Evolutionary conservation across 805 yeast genomes (phyloP).

Genomic region (Kazachstania psychrophila): DNA sequence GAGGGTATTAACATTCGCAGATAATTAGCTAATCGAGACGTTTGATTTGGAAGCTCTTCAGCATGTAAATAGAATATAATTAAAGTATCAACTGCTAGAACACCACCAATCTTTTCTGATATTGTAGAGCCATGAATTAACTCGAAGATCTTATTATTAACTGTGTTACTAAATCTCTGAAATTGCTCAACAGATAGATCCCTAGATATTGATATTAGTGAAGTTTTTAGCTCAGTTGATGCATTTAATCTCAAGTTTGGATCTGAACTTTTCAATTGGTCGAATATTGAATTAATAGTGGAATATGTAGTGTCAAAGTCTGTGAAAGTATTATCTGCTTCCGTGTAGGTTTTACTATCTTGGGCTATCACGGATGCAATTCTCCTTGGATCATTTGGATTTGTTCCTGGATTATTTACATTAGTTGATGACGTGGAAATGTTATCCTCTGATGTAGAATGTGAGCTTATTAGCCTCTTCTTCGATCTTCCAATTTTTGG

Average conservation of each 20-base stretch:
- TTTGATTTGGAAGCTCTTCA: conserved; percentile 78
- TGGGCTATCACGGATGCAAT: conserved; percentile 10
- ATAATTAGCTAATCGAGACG: conserved; percentile 86
- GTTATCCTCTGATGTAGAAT: conserved; percentile 18
- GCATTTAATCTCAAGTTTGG: conserved; percentile 37
- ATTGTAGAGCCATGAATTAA: conserved; percentile 67
- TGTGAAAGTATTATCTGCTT: conserved; percentile 14
- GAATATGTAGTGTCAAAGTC: conserved; percentile 23
- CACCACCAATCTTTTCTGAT: conserved; percentile 75
- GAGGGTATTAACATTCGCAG: conserved; percentile 71
- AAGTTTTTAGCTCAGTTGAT: conserved; percentile 61
- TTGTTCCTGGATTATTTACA: conserved; percentile 6
- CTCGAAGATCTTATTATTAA: conserved; percentile 81
- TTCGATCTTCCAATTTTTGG: conserved; percentile 13
- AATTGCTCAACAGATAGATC: conserved; percentile 78
- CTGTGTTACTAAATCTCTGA: conserved; percentile 70
- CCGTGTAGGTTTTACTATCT: conserved; percentile 14
- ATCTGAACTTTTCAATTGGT: conserved; percentile 30
- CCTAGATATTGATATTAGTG: conserved; percentile 63
- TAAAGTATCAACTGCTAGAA: conserved; percentile 79
- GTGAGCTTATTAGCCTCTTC: conserved; percentile 17
- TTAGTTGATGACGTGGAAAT: conserved; percentile 16
- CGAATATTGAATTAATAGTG: conserved; percentile 32
- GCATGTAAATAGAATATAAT: conserved; percentile 76
- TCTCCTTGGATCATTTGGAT: conserved; percentile 12